Base-by-base conservation (phyloP, 345 rosid species). In the Linum usitatissimum region DNA sequence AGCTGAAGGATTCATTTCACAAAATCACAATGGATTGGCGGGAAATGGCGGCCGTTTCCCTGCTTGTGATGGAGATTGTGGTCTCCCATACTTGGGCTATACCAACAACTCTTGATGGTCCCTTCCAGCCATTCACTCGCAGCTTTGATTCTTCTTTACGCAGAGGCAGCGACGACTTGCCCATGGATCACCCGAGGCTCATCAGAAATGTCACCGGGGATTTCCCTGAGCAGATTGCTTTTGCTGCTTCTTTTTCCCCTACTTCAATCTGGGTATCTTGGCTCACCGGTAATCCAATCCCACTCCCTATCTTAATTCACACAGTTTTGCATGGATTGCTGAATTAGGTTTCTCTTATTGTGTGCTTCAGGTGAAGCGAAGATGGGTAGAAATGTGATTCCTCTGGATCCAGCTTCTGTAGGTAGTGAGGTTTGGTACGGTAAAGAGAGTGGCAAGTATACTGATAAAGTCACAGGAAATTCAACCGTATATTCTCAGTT, bases 261-360 rank as follows among this genome's bases (percentile, higher is more conserved):
- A 76, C 87, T 66, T 86, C 95, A 39, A 79, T 90, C 77, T 87
- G 93, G 93, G 83, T 90, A 70, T 86, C 95, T 68, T 87, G 97
- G 97, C 78, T 83, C 69, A 81, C 95, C n/a, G 95, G 93, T 87
- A 83, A 55, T 23, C 28, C 28, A 23, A 23, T 23, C 28, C 28
- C 28, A 23, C 28, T 23, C 28, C 28, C 28, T 23, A 23, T 23
- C 28, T 23, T 1, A 23, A 23, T 23, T 23, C 28, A 23, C 28
- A 23, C 57, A 17, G 17, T 34, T 34, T 34, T 34, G 38, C 17
- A 10, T 10, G 51, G 51, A 45, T 10, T 3, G 17, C 51, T 45
- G 51, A 45, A 45, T 15, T 10, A 13, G 51, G 17, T 3, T 45
- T 45, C 10, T 15, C 14, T 45, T 45, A n/a, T 8, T 6, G 18